Percentiles rank a stretch among this genome's conserved stretches.
phyloP scores from a whole-genome alignment of 73 alveolate species.

The Effrenium voratum region DNA sequence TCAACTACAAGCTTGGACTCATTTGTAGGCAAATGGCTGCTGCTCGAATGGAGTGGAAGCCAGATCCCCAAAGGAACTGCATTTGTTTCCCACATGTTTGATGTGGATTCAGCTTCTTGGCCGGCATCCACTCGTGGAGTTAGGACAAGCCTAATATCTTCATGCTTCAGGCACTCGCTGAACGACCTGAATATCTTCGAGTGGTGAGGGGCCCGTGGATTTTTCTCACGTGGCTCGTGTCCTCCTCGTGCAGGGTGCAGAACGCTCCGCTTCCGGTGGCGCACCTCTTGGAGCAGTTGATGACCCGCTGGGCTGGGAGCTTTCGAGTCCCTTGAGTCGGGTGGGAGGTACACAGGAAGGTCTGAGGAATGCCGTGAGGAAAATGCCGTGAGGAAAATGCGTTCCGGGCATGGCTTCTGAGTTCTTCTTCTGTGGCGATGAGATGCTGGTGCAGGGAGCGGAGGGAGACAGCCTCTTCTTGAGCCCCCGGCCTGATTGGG shows the following conservation, averaged over 20 bases:
- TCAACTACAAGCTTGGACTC: not conserved
- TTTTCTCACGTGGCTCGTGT: not conserved
- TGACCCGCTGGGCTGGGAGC: conserved; percentile 45
- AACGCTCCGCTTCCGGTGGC: not conserved
- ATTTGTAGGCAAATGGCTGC: conserved; percentile 40
- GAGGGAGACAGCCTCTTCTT: conserved; percentile 82
- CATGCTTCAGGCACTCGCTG: conserved; percentile 23
- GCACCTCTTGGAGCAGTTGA: conserved; percentile 33
- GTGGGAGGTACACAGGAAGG: not conserved
- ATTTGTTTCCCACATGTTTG: not conserved
- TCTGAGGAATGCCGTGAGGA: not conserved
- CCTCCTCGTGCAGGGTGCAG: not conserved
- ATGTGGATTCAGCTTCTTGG: not conserved
- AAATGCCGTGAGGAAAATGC: not conserved
- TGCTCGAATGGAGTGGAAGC: conserved; percentile 66
- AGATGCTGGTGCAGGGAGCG: conserved; percentile 50
- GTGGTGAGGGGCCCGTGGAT: not conserved
- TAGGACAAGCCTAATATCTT: not conserved
- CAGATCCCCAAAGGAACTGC: not conserved
- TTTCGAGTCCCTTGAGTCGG: not conserved
- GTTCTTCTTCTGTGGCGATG: conserved; percentile 74
- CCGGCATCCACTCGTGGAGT: not conserved
- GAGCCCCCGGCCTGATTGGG: conserved; percentile 50
- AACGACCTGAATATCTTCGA: conserved; percentile 34
- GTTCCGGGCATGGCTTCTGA: not conserved